Percentiles rank a stretch among this genome's conserved stretches.
phyloP scores from a whole-genome alignment of 305 asterid genomes.

The Rubia peregrina region DNA sequence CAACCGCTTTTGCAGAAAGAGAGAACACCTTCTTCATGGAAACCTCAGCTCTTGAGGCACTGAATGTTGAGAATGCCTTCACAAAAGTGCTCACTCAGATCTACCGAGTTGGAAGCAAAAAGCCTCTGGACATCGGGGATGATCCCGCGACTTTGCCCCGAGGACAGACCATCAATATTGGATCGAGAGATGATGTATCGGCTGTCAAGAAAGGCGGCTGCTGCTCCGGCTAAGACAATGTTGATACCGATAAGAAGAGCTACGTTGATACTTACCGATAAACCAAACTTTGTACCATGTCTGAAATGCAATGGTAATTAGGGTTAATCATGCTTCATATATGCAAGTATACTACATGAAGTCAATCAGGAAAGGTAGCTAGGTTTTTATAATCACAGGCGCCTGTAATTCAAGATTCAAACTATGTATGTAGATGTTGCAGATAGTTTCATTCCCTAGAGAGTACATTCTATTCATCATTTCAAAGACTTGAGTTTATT shows the following conservation, averaged over 20 bases:
- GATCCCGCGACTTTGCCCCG: slow-evolving; percentile 57
- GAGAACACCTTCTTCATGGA: neutral
- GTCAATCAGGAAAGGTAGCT: slow-evolving; percentile 1
- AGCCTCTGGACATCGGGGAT: slow-evolving; percentile 62
- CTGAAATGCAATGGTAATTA: neutral
- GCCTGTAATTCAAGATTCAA: neutral
- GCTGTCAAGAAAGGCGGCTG: slow-evolving; percentile 63
- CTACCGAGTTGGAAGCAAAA: neutral
- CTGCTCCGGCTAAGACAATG: slow-evolving; percentile 45
- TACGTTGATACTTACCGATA: neutral
- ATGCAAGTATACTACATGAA: slow-evolving; percentile 7
- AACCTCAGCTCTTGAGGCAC: neutral
- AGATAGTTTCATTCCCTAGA: neutral
- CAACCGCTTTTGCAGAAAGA: neutral
- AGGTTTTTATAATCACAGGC: neutral
- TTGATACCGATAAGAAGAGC: neutral
- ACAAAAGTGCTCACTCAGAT: neutral
- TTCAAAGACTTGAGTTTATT: neutral
- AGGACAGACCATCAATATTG: slow-evolving; percentile 61
- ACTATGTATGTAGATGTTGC: neutral
- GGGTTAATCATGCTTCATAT: neutral
- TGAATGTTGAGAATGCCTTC: neutral
- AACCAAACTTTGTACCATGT: slow-evolving; percentile 1
- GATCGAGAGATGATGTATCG: slow-evolving; percentile 55
- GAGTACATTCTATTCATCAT: neutral